Percentiles rank a stretch among this genome's conserved stretches.
phyloP scores from a whole-genome alignment of 306 rosid species.

The Inga leiocalycina region DNA sequence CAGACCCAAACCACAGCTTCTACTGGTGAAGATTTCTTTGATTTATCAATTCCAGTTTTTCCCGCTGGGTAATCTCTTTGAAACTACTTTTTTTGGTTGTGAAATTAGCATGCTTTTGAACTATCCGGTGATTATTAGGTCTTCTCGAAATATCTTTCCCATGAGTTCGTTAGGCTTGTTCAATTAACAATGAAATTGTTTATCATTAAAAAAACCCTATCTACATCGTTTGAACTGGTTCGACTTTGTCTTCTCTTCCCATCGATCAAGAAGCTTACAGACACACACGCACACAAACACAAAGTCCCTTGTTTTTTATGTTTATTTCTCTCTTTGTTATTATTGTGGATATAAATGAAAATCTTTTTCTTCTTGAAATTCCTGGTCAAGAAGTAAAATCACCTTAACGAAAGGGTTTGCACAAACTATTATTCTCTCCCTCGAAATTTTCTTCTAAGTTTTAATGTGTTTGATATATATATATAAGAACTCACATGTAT shows the following conservation, averaged over 20 bases:
- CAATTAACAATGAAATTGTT: background rate
- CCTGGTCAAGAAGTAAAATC: background rate
- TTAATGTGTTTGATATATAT: background rate
- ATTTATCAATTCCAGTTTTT: background rate
- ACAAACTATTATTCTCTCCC: background rate
- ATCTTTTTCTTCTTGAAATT: background rate
- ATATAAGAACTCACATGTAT: background rate
- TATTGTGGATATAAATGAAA: background rate
- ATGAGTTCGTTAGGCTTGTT: background rate
- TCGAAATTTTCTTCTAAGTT: slow-evolving; percentile 12
- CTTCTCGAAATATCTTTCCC: background rate
- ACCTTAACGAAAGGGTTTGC: background rate
- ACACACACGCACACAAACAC: too few relatives aligned
- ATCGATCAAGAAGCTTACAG: background rate
- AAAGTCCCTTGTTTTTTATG: background rate
- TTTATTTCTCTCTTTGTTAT: background rate
- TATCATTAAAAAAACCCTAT: background rate
- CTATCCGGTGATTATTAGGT: background rate
- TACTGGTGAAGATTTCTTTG: background rate
- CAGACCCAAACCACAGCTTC: background rate
- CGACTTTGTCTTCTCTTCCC: background rate
- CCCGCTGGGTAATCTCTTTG: background rate
- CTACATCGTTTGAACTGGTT: background rate
- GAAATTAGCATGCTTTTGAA: background rate
- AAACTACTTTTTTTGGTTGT: slow-evolving; percentile 16